A percentile compares a stretch with the other conserved stretches of the same genome.
Conservation (phyloP, 2,329 filamentous ascomycete species). For the Apiospora kogelbergensis region DNA sequence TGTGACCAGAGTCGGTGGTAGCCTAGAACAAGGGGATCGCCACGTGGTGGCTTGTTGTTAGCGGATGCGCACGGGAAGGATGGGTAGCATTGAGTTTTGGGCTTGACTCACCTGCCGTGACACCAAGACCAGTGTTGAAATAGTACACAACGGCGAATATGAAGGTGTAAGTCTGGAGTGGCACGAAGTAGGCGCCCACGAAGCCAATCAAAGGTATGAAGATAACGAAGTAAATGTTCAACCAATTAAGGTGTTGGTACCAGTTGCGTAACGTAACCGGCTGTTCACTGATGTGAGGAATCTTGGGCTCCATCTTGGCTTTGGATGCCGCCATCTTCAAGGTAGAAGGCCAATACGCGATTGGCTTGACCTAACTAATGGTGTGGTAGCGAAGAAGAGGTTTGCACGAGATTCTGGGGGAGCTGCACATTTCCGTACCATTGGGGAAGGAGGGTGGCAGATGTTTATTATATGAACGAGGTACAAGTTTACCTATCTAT, state of each 20-base stretch:
- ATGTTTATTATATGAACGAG: not conserved
- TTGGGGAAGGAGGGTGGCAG: not conserved
- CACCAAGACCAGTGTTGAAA: constrained; percentile 34
- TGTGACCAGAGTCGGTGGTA: constrained; percentile 43
- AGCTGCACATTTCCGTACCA: not conserved
- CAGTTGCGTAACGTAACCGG: constrained; percentile 81
- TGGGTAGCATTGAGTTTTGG: not conserved
- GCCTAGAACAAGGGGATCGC: constrained; percentile 17
- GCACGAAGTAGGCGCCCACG: constrained; percentile 75
- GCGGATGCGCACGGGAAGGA: not conserved
- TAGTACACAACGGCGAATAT: constrained; percentile 45
- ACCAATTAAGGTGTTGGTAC: constrained; percentile 93
- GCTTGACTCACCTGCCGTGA: constrained; percentile 31
- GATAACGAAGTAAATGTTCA: constrained; percentile 81
- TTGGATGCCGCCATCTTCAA: constrained; percentile 1
- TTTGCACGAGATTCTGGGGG: not conserved
- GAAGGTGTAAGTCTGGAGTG: constrained; percentile 38
- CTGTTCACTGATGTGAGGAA: constrained; percentile 82
- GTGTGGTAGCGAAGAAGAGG: not conserved
- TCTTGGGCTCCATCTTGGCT: constrained; percentile 43
- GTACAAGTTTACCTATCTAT: not conserved
- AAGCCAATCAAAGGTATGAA: constrained; percentile 73
- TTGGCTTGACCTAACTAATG: not conserved
- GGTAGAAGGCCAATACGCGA: not conserved
- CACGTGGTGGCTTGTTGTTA: not conserved